phyloP scores from a whole-genome alignment of 306 rosid genomes.

The Begonia masoniana region DNA sequence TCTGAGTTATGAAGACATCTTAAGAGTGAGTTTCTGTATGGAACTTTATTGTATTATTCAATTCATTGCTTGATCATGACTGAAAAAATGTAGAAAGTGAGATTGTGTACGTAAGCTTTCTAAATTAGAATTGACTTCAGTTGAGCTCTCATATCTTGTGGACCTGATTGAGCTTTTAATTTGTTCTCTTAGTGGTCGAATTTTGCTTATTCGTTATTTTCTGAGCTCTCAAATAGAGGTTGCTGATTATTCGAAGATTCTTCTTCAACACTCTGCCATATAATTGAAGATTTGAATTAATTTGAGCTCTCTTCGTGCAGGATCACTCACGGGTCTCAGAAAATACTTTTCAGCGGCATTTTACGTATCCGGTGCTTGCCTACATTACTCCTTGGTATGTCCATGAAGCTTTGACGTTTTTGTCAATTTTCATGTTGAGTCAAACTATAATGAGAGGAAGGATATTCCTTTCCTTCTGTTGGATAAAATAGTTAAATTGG shows the following conservation, averaged over 20 bases:
- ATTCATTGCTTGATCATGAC: not conserved
- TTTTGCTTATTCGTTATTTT: no score
- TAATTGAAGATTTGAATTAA: constrained; percentile 1
- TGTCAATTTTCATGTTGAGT: not conserved
- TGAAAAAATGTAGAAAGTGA: not conserved
- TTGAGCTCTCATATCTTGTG: no score
- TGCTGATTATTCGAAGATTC: not conserved
- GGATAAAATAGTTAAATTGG: no score
- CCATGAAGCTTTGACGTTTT: not conserved
- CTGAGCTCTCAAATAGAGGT: constrained; percentile 2
- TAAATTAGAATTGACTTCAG: no score
- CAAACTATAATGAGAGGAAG: not conserved
- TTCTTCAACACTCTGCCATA: not conserved
- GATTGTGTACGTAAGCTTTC: no score
- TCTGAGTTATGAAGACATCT: constrained; percentile 39
- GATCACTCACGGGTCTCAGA: constrained; percentile 49
- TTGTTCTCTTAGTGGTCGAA: no score
- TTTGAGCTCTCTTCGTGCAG: constrained; percentile 21
- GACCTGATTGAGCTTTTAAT: no score
- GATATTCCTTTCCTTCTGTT: no score
- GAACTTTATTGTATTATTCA: not conserved
- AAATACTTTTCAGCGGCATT: constrained; percentile 41
- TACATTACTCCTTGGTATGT: constrained; percentile 91
- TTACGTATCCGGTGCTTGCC: constrained; percentile 62
- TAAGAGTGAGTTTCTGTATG: constrained; percentile 39